phyloP scores from a whole-genome alignment of 352 stramenopile species.

The Globisporangium irregulare region DNA sequence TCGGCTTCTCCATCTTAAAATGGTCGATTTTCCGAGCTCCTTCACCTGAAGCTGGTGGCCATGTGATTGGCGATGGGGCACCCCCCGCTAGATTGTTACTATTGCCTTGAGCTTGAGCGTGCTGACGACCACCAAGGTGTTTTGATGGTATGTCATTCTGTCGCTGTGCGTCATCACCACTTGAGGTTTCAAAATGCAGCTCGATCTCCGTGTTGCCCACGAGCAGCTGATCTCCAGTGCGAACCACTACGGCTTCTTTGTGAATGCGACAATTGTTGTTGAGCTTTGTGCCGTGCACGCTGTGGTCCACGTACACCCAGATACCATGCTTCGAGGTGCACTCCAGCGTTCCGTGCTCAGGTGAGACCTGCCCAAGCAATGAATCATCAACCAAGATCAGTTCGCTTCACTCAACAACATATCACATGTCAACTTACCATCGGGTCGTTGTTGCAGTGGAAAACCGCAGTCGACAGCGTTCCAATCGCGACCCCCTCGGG shows the following conservation, averaged over 20 bases:
- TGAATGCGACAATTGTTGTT: slow-evolving; percentile 41
- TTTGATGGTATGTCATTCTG: slow-evolving; percentile 13
- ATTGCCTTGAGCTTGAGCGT: background rate
- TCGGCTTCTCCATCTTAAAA: slow-evolving; percentile 10
- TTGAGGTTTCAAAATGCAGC: slow-evolving; percentile 27
- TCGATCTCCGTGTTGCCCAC: slow-evolving; percentile 56
- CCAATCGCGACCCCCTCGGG: slow-evolving; percentile 26
- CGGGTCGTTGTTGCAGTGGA: slow-evolving; percentile 23
- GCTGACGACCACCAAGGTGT: slow-evolving; percentile 6
- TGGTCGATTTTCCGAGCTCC: background rate
- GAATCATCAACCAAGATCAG: background rate
- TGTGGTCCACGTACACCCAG: slow-evolving; percentile 83
- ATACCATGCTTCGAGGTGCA: slow-evolving; percentile 40
- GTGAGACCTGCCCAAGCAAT: slow-evolving; percentile 7
- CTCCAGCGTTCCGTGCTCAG: slow-evolving; percentile 50
- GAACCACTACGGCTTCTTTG: slow-evolving; percentile 48
- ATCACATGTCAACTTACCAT: slow-evolving; percentile 9
- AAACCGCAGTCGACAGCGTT: slow-evolving; percentile 17
- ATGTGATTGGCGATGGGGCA: slow-evolving; percentile 14
- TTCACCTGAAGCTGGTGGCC: background rate
- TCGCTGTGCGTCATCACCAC: background rate
- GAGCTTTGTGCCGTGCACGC: slow-evolving; percentile 39
- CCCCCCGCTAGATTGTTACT: background rate
- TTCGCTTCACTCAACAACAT: background rate
- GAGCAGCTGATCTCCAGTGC: slow-evolving; percentile 49